A percentile compares a stretch with the other conserved stretches of the same genome.
Evolutionary conservation across 176 grass and related monocot species (phyloP).

Genomic region (Aegilops speltoides): DNA sequence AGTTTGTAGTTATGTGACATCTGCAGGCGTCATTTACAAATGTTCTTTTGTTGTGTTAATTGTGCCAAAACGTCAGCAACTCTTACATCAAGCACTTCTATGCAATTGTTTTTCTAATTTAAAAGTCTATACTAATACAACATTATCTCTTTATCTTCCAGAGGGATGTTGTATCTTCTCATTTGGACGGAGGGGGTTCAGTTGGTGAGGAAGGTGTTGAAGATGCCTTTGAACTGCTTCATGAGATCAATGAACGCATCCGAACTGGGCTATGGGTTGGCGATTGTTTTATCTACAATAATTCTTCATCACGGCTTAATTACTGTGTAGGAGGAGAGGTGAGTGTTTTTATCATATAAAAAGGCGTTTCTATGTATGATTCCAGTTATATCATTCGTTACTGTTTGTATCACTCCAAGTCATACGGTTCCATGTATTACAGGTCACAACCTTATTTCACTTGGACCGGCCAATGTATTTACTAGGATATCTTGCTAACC

Average conservation of each 20-base stretch:
- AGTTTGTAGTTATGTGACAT: conserved; percentile 11
- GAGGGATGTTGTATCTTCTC: conserved; percentile 91
- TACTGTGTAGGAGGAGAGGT: conserved; percentile 99
- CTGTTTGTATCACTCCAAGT: conserved; percentile 8
- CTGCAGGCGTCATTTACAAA: background rate
- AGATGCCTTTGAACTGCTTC: conserved; percentile 97
- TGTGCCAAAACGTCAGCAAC: background rate
- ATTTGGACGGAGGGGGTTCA: conserved; percentile 81
- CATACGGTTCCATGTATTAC: conserved; percentile 24
- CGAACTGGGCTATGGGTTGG: conserved; percentile 99
- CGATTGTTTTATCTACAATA: conserved; percentile 99
- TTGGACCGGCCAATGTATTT: conserved; percentile 98
- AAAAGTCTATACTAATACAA: conserved; percentile 23
- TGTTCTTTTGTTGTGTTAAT: background rate
- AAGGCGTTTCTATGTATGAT: background rate
- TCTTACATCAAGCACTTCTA: background rate
- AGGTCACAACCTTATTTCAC: conserved; percentile 99
- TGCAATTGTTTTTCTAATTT: background rate
- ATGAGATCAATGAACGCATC: conserved; percentile 96
- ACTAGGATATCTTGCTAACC: conserved; percentile 95
- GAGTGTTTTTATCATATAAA: background rate
- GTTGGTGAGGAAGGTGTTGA: conserved; percentile 90
- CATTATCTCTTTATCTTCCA: conserved; percentile 28
- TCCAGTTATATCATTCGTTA: background rate
- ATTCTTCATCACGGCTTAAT: conserved; percentile 93